Base-by-base conservation (phyloP, 495 filamentous ascomycete species). In the Penicillium atrosanguineum region DNA sequence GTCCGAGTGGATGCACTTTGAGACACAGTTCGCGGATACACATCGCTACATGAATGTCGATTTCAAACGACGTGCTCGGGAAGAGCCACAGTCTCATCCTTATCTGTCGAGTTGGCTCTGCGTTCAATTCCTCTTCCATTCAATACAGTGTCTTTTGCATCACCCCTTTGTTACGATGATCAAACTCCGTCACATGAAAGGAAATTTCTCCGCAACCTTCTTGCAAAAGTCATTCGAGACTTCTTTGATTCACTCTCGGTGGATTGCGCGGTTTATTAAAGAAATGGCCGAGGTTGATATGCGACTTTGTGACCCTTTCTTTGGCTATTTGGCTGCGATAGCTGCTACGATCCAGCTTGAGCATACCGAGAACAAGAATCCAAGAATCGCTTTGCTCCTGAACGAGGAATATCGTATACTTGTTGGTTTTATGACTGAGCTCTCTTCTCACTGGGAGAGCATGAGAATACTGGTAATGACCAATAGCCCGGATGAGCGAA, bases 1-100 rank as follows among this genome's bases (percentile, higher is more conserved):
- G 26, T 69, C 65, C 9, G 63, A 66, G 31, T 69, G 65, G 65
- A 50, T 69, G 56, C 56, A 66, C 15, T 69, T 69, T 40, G 63
- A 69, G 21, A 69, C 63, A 2, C 60, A 60, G 31, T 69, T 69
- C 37, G 60, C 60, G 21, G 61, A 69, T 23, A 51, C 53, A 0
- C 63, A 69, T 39, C 63, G 65, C 8, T 69, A 69, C 29, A 60
- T 61, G 12, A 63, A 62, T 15, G 65, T 69, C 4, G 65, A 66
- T 37, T 66, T 64, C 28, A 54, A 55, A 31, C 49, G 56, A 42
- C 65, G 65, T 11, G 57, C 65, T 16, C 57, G 60, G 0, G 56
- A 69, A 46, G 58, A 66, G 5, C 60, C 63, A 2, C 36, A 59
- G 7, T 53, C 55, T 19, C 57, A 56, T 3, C 29, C 53, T 29